These are phyloP conservation scores for Ophidiomyces ophidiicola DNA, from an alignment of 2,329 filamentous ascomycete genomes.

Conservation along the genomic window DNA sequence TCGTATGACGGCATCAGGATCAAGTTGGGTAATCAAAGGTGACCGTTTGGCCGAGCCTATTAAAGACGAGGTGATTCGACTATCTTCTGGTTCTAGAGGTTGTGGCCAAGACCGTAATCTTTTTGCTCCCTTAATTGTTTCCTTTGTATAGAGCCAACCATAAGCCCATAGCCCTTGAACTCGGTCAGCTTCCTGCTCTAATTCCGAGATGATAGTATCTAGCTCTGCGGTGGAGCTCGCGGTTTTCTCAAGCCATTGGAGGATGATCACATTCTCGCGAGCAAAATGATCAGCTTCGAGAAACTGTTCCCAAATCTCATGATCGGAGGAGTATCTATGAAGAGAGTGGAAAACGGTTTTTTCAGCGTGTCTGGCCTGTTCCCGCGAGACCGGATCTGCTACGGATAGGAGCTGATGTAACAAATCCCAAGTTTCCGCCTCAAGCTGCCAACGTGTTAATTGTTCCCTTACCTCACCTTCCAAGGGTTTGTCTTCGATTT, in stretches of 20 bases:
- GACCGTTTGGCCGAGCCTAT: conserved; percentile 48
- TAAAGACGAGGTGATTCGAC: conserved; percentile 45
- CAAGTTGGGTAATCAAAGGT: conserved; percentile 69
- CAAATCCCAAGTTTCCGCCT: conserved; percentile 84
- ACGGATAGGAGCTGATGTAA: conserved; percentile 61
- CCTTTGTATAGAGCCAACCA: conserved; percentile 85
- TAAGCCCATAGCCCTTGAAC: conserved; percentile 66
- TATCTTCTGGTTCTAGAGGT: conserved; percentile 50
- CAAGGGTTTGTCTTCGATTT: conserved; percentile 16
- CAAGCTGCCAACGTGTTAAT: conserved; percentile 60
- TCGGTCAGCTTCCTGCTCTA: conserved; percentile 63
- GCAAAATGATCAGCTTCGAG: conserved; percentile 59
- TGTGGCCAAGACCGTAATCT: conserved; percentile 57
- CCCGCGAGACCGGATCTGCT: conserved; percentile 44
- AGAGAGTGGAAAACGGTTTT: conserved; percentile 33
- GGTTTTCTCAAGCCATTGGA: conserved; percentile 76
- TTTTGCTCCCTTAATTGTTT: conserved; percentile 82
- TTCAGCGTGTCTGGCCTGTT: conserved; percentile 30
- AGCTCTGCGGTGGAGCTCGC: conserved; percentile 57
- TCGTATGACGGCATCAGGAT: conserved; percentile 77
- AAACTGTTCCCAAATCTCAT: conserved; percentile 60
- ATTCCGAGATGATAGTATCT: conserved; percentile 60
- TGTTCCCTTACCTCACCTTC: conserved; percentile 23
- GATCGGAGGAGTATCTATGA: conserved; percentile 47
- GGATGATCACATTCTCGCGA: conserved; percentile 63